Percentiles rank a stretch among this genome's conserved stretches.
These are phyloP conservation scores for Alternaria consortialis DNA, from an alignment of 2,329 filamentous ascomycete genomes.

Conservation along the genomic window DNA sequence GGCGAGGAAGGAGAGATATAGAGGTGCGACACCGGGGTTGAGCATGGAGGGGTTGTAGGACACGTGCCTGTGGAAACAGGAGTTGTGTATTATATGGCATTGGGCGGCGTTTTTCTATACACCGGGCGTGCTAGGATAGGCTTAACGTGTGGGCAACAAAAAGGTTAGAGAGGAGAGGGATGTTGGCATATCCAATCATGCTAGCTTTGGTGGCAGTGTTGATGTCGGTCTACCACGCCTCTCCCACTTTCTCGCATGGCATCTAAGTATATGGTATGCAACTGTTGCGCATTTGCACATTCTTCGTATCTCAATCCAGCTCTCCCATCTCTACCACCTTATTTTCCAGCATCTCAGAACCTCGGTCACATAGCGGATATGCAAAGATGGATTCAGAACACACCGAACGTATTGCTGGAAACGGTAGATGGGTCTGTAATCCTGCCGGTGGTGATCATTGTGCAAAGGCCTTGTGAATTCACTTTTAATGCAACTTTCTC, in stretches of 20 bases:
- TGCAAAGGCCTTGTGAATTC: background rate
- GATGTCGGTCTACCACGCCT: background rate
- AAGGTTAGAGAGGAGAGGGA: background rate
- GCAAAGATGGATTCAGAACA: no score
- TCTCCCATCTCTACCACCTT: no score
- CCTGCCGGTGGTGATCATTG: background rate
- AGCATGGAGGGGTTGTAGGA: conserved; percentile 20
- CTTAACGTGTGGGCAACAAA: background rate
- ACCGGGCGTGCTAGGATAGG: background rate
- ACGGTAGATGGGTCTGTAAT: background rate
- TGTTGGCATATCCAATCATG: background rate
- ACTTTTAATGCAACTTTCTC: background rate
- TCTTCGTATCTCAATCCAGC: no score
- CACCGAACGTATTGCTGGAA: no score
- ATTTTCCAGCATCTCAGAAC: no score
- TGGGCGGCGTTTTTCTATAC: background rate
- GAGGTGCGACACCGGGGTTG: conserved; percentile 10
- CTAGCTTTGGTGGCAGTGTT: background rate
- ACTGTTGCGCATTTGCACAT: no score
- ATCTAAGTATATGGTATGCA: no score
- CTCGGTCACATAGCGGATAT: no score
- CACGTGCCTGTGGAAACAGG: background rate
- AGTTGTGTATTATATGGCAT: background rate
- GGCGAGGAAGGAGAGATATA: conserved; percentile 42
- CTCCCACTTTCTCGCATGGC: no score